phyloP scores from a whole-genome alignment of 805 yeast species.

The Vanderwaltozyma polyspora region DNA sequence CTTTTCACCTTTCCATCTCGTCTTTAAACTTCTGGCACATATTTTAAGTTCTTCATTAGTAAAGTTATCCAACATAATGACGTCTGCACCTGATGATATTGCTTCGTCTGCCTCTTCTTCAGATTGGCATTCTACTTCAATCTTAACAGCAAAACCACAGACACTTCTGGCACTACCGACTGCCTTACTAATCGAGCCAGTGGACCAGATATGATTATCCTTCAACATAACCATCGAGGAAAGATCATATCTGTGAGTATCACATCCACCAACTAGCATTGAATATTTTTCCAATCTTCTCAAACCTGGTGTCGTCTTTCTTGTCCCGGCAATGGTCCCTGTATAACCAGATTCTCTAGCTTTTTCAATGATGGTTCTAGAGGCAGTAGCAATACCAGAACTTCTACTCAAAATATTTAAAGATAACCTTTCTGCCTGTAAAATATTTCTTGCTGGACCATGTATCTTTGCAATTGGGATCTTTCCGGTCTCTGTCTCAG shows the following conservation, averaged over 20 bases:
- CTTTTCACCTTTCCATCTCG: constrained; percentile 37
- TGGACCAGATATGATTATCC: constrained; percentile 87
- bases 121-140: constrained; percentile 84
- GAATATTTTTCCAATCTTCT: constrained; percentile 83
- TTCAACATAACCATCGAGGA: constrained; percentile 93
- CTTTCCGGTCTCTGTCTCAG: constrained; percentile 34
- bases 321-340: constrained; percentile 89
- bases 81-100: constrained; percentile 89
- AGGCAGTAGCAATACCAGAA: constrained; percentile 79
- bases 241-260: constrained; percentile 82
- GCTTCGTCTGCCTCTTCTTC: constrained; percentile 88
- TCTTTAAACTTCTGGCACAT: constrained; percentile 56
- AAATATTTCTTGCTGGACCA: constrained; percentile 71
- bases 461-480: constrained; percentile 63
- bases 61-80: constrained; percentile 89
- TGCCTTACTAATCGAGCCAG: constrained; percentile 84
- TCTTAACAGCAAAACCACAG: constrained; percentile 80
- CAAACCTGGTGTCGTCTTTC: constrained; percentile 96
- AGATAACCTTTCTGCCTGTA: constrained; percentile 79
- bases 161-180: constrained; percentile 64
- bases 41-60: constrained; percentile 47
- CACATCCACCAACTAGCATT: constrained; percentile 92
- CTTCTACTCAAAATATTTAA: constrained; percentile 71
- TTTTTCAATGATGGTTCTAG: constrained; percentile 41
- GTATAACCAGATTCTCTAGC: constrained; percentile 61